Conservation (phyloP, 106 monocot species). For the Alisma plantagoaquatica region DNA sequence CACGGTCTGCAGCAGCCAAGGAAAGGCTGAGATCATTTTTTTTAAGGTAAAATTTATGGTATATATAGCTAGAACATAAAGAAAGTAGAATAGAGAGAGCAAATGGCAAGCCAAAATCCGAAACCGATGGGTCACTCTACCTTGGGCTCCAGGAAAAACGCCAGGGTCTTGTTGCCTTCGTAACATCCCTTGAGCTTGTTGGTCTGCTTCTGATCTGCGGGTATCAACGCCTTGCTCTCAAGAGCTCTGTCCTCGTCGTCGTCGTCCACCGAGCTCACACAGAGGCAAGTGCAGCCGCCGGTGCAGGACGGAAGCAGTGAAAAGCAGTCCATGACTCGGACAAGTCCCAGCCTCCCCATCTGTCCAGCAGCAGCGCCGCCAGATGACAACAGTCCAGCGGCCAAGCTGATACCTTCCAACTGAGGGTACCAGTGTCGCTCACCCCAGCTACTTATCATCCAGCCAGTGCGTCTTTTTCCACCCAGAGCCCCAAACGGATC, state of each 20-base stretch:
- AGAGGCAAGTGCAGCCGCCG: slow-evolving; percentile 12
- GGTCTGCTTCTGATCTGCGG: neutral
- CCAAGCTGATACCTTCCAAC: too few species aligned
- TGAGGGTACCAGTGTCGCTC: too few species aligned
- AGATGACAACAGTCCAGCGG: too few species aligned
- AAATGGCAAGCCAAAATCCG: slow-evolving; percentile 2
- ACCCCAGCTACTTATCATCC: too few species aligned
- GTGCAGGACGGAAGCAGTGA: slow-evolving; percentile 13
- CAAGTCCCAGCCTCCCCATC: slow-evolving; percentile 27
- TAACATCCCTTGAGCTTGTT: neutral
- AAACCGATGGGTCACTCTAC: neutral
- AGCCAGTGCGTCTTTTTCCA: too few species aligned
- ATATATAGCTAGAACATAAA: too few species aligned
- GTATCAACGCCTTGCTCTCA: slow-evolving; percentile 5
- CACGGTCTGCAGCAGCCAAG: slow-evolving; percentile 3
- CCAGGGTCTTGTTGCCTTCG: slow-evolving; percentile 8
- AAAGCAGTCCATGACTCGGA: slow-evolving; percentile 34
- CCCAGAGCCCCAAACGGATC: too few species aligned
- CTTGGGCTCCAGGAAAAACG: slow-evolving; percentile 6
- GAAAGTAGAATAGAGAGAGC: neutral
- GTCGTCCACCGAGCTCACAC: slow-evolving; percentile 17
- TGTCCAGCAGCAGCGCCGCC: neutral
- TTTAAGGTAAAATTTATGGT: too few species aligned
- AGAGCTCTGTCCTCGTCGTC: slow-evolving; percentile 20
- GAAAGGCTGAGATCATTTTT: too few species aligned